Conservation (phyloP, 805 yeast species). For the Lipomyces yamanashiensis region DNA sequence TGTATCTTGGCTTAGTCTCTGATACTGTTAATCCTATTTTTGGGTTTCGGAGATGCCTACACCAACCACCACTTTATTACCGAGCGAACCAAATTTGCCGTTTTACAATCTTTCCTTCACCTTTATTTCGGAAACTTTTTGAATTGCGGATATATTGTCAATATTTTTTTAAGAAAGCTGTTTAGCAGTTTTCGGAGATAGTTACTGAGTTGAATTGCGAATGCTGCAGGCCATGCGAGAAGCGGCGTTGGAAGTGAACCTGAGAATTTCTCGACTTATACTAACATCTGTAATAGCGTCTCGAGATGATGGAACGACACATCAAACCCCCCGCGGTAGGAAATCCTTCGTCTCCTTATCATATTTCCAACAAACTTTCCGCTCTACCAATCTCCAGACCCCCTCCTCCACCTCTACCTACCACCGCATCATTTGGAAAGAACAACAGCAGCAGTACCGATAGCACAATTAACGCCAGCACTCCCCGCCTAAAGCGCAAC, state of each 20-base stretch:
- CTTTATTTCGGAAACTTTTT: no score
- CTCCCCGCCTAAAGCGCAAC: constrained; percentile 23
- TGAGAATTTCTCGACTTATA: neutral
- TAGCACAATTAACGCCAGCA: neutral
- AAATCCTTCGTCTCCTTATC: constrained; percentile 29
- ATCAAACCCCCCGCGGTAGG: constrained; percentile 33
- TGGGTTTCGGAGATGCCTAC: no score
- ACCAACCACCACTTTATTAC: no score
- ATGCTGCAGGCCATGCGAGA: neutral
- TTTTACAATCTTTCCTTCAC: no score
- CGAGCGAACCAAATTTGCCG: no score
- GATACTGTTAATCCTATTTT: neutral
- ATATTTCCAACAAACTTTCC: constrained; percentile 27
- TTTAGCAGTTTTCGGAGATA: neutral
- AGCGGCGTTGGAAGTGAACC: neutral
- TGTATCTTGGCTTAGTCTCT: neutral
- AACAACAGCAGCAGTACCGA: constrained; percentile 3
- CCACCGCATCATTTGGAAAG: neutral
- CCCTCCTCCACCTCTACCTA: constrained; percentile 5
- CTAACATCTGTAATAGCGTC: constrained; percentile 22
- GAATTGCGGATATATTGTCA: no score
- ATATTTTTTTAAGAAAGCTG: no score
- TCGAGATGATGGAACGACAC: constrained; percentile 39
- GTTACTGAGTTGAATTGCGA: neutral
- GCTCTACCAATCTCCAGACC: constrained; percentile 13